Evolutionary conservation across 2,329 filamentous ascomycete genomes (phyloP).

Genomic region (Botrytis pseudocinerea): DNA sequence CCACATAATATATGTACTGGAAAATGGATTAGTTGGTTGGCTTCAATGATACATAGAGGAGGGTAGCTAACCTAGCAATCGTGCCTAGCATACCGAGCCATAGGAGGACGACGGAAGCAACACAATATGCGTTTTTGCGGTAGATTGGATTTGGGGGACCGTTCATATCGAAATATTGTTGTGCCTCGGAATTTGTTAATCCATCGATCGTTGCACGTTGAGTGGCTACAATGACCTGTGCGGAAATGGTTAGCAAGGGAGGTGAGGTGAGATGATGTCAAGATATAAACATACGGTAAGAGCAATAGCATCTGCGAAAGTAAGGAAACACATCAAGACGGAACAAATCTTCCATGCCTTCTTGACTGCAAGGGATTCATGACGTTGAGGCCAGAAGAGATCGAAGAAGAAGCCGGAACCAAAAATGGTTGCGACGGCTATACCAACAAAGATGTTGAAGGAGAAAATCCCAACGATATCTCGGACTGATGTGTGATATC

Average conservation of each 20-base stretch:
- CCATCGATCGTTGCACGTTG: constrained; percentile 49
- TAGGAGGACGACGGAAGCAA: constrained; percentile 53
- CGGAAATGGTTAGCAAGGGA: neutral
- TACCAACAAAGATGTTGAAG: constrained; percentile 60
- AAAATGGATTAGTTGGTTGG: neutral
- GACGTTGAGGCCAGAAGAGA: constrained; percentile 59
- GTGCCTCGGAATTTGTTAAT: constrained; percentile 35
- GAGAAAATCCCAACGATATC: constrained; percentile 55
- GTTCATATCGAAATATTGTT: constrained; percentile 39
- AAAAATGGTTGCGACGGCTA: constrained; percentile 59
- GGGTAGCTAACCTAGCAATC: constrained; percentile 45
- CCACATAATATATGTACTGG: constrained; percentile 42
- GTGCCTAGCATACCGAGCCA: constrained; percentile 54
- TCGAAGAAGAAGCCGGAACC: constrained; percentile 62
- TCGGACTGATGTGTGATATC: constrained; percentile 52
- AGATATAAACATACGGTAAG: constrained; percentile 44
- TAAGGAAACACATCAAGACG: constrained; percentile 49
- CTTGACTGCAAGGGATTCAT: constrained; percentile 50
- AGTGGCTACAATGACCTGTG: constrained; percentile 49
- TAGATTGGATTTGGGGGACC: constrained; percentile 47
- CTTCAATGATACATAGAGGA: neutral
- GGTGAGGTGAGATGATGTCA: neutral
- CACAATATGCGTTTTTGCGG: constrained; percentile 49
- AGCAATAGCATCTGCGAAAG: constrained; percentile 50
- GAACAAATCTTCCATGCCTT: constrained; percentile 56